Evolutionary conservation across 805 yeast species (phyloP).

Genomic region (Saccharomycopsis schoenii): DNA sequence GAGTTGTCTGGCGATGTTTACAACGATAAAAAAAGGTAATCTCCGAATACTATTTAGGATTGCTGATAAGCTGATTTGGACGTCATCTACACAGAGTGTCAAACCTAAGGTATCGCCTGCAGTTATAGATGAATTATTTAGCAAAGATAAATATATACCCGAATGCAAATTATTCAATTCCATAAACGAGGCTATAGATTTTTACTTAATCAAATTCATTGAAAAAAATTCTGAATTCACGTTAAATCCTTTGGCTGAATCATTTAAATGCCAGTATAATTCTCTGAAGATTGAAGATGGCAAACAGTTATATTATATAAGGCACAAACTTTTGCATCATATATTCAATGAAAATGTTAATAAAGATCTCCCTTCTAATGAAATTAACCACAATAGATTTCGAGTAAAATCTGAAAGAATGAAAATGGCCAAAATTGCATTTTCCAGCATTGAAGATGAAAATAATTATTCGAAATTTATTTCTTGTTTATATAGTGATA

Average conservation of each 20-base stretch:
- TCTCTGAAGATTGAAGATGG: background rate
- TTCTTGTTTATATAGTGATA: background rate
- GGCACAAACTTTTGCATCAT: background rate
- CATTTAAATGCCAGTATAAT: background rate
- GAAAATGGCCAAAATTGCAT: background rate
- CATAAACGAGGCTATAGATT: conserved; percentile 1
- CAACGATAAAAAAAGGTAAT: background rate
- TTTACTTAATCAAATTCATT: background rate
- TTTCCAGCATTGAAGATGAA: background rate
- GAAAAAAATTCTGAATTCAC: background rate
- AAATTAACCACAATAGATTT: background rate
- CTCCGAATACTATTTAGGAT: background rate
- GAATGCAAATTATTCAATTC: background rate
- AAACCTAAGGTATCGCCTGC: background rate
- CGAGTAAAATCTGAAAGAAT: conserved; percentile 3
- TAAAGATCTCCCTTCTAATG: background rate
- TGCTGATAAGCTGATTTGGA: background rate
- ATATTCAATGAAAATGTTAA: background rate
- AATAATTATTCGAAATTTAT: conserved; percentile 3
- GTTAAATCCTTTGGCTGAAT: background rate
- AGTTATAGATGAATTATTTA: background rate
- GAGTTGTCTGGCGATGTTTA: background rate
- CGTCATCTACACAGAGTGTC: background rate
- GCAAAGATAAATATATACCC: background rate
- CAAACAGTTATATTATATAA: background rate